phyloP scores from a whole-genome alignment of 2,329 filamentous ascomycete genomes.

The Raffaelea arxii region DNA sequence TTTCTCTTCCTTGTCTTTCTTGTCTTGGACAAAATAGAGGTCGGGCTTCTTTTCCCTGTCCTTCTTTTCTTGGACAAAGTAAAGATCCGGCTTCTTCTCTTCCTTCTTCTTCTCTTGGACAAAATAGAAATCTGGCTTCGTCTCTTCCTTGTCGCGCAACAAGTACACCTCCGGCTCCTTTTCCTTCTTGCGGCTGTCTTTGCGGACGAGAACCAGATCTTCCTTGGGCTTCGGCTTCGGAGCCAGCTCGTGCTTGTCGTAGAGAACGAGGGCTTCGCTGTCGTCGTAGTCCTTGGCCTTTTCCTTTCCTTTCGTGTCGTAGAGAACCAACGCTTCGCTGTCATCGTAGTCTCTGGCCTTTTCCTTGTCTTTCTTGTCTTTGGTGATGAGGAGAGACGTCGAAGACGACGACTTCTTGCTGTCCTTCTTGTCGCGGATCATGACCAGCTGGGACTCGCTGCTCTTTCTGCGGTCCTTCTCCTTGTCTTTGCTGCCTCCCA shows the following conservation, averaged over 20 bases:
- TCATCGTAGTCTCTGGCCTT: not conserved
- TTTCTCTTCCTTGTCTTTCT: not conserved
- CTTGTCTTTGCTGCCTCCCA: not conserved
- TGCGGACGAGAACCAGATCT: no score
- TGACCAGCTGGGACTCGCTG: not conserved
- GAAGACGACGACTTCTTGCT: not conserved
- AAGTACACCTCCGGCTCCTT: not conserved
- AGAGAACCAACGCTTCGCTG: no score
- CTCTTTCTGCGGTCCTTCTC: not conserved
- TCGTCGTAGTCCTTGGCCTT: no score
- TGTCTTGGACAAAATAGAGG: not conserved
- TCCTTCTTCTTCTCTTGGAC: slow-evolving; percentile 15
- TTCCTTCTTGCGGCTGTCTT: not conserved
- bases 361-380: no score
- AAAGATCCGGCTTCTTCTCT: not conserved
- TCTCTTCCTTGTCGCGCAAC: not conserved
- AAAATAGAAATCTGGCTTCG: not conserved
- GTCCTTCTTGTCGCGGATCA: not conserved
- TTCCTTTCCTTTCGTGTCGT: no score
- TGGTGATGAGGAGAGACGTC: no score
- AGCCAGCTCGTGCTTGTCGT: no score
- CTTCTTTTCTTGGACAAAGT: slow-evolving; percentile 14
- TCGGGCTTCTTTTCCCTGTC: slow-evolving; percentile 3
- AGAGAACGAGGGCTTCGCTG: no score
- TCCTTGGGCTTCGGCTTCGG: no score